Base-by-base conservation (phyloP, 306 rosid genomes). In the Glycine tomentella region DNA sequence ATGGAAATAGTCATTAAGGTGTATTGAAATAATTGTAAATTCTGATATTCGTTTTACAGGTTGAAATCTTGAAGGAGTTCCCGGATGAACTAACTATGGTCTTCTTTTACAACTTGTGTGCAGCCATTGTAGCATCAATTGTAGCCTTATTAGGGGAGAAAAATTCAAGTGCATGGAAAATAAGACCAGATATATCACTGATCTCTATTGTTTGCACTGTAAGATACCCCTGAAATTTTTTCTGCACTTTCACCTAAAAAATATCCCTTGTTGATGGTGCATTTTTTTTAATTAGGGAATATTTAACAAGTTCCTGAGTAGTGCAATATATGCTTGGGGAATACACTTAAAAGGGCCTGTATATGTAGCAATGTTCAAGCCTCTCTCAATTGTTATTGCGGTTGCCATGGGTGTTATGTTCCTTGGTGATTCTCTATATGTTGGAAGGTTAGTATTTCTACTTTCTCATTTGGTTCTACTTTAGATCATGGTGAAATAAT, bases 331-430 rank as follows among this genome's bases (percentile, higher is more conserved):
- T 63, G 84, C 97, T 2, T 92, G 98, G 98, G 93, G 84, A 4
- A 77, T 94, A 86, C 95, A 80, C 56, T 7, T 92, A 80, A 94
- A 94, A 82, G 98, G 98, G 10, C 97, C 98, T 2, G 91, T 94
- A n/a, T 94, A 85, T 69, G 98, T 89, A 9, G 90, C 95, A 25
- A 94, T 92, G 97, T 94, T 94, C 87, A 94, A 92, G 89, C 97
- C 98, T 4, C 81, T 94, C 80, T 92, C 98, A 9, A 92, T 94
- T 72, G 95, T 90, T 69, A 91, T 94, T 65, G 98, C 97, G 6
- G 90, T 91, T 68, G 89, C 88, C 76, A 85, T 94, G 98, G 97
- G 97, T 5, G 81, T 88, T 71, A 7, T 83, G 52, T 89, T 91
- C 87, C 95, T 94, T 12, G 91, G 91, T 11, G 97, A 92, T 78